Evolutionary conservation across 768 basidiomycete genomes (phyloP).

Genomic region (Cytidiella melzeri): DNA sequence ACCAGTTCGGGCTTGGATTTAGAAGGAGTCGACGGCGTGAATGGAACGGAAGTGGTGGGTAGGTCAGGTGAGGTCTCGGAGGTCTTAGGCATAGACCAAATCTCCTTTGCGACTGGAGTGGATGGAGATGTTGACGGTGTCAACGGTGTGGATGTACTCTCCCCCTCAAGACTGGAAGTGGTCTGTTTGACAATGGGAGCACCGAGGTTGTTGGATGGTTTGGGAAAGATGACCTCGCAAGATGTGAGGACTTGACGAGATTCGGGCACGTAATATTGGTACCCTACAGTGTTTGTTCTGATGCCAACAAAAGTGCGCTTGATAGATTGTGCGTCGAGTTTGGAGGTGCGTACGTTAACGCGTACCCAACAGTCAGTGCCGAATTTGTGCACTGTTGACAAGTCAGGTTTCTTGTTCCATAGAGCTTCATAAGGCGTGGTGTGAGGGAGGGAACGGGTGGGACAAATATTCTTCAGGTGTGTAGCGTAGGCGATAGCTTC

Average conservation of each 20-base stretch:
- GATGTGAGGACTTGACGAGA: slow-evolving; percentile 3
- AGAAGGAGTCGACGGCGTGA: no score
- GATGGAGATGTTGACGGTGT: no score
- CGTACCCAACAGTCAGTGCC: slow-evolving; percentile 7
- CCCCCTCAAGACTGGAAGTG: slow-evolving; percentile 5
- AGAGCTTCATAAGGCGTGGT: slow-evolving; percentile 17
- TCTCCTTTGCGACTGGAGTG: no score
- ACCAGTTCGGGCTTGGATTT: not conserved
- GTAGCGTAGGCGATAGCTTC: slow-evolving; percentile 22
- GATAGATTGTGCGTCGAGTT: no score
- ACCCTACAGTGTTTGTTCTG: not conserved
- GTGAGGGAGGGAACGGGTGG: slow-evolving; percentile 11
- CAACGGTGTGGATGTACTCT: no score
- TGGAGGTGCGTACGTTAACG: not conserved
- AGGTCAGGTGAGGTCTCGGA: no score
- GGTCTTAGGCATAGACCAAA: no score
- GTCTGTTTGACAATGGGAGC: not conserved
- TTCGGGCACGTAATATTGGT: not conserved
- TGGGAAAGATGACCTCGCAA: slow-evolving; percentile 7
- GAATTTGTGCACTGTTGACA: slow-evolving; percentile 13
- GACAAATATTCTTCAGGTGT: slow-evolving; percentile 16
- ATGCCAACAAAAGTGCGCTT: slow-evolving; percentile 5
- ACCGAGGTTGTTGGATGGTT: not conserved
- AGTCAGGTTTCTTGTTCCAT: slow-evolving; percentile 10
- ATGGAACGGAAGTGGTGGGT: no score